Conservation (phyloP, 352 stramenopile genomes). For the Phytophthora melonis region DNA sequence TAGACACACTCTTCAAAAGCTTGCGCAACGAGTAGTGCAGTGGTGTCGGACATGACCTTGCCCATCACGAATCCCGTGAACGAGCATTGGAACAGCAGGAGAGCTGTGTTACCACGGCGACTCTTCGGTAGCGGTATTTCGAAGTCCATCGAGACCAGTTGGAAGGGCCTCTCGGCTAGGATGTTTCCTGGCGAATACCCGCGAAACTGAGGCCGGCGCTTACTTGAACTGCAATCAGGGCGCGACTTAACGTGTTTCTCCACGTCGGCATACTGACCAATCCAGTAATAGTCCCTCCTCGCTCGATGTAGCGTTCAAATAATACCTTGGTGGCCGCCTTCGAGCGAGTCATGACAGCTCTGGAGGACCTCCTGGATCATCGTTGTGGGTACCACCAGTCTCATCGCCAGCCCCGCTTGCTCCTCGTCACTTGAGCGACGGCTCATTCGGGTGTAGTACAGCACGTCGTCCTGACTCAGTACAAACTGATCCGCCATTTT, state of each 20-base stretch:
- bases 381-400: slow-evolving; percentile 15
- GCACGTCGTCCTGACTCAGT: slow-evolving; percentile 10
- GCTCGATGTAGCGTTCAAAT: not conserved
- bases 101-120: not conserved
- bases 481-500: slow-evolving; percentile 16
- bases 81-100: not conserved
- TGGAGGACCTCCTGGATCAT: slow-evolving; percentile 24
- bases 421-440: not conserved
- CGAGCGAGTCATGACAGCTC: slow-evolving; percentile 16
- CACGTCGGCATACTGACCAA: slow-evolving; percentile 3
- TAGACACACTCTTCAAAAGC: slow-evolving; percentile 1
- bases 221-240: slow-evolving; percentile 16
- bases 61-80: slow-evolving; percentile 2
- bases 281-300: slow-evolving; percentile 3
- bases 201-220: slow-evolving; percentile 11
- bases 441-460: slow-evolving; percentile 5
- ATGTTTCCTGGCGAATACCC: slow-evolving; percentile 23
- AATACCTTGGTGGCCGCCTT: slow-evolving; percentile 17
- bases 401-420: not conserved
- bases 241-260: slow-evolving; percentile 8
- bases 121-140: slow-evolving; percentile 12
- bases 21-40: not conserved
- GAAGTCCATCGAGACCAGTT: slow-evolving; percentile 6
- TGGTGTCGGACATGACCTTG: not conserved
- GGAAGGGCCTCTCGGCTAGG: slow-evolving; percentile 1